Evolutionary conservation across 306 rosid genomes (phyloP), one percentile per base, ranked within the genome.

Genomic region (Mucuna pruriens): DNA sequence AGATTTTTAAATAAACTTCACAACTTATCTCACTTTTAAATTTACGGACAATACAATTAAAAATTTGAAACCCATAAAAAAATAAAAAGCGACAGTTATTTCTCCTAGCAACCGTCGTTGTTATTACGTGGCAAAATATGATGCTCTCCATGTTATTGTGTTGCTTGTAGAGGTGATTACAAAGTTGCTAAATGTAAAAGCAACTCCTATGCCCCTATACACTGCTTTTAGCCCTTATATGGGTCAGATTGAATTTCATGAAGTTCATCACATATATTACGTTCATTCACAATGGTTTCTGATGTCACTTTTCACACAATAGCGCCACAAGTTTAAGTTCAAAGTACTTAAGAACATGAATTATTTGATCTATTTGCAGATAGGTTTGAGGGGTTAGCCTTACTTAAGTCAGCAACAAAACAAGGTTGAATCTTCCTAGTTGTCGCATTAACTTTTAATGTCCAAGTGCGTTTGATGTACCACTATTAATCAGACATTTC

Each of bases 351-450:
- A 73, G 54, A 75, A 71, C 17, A 57, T n/a, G 16, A 36, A 46
- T 26, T 51, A 11, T 13, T 48, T 79, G 76, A 20, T 75, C 55
- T 69, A 76, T 33, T 33, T 61, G 64, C 38, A 68, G 46, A 77
- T 44, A 77, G 54, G 13, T 46, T 70, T 69, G 12, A 57, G 82
- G 66, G 61, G 62, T 23, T 34, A 60, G 34, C 61, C 46, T 74
- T 60, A 26, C 16, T 31, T n/a, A 17, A 80, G 63, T 57, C 51
- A 77, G 71, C 80, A 81, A 72, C 82, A 66, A 0, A 39, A 48
- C 34, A 63, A 40, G 74, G 49, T 66, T 52, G 84, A 87, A 87
- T 67, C 40, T 83, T 81, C 76, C 3, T n/a, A 23, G 16, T 58
- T 40, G 72, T 60, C 13, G 74, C 42, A 67, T 49, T 38, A 71